Base-by-base conservation (phyloP, 805 yeast genomes). In the Monosporozyma aquatica region DNA sequence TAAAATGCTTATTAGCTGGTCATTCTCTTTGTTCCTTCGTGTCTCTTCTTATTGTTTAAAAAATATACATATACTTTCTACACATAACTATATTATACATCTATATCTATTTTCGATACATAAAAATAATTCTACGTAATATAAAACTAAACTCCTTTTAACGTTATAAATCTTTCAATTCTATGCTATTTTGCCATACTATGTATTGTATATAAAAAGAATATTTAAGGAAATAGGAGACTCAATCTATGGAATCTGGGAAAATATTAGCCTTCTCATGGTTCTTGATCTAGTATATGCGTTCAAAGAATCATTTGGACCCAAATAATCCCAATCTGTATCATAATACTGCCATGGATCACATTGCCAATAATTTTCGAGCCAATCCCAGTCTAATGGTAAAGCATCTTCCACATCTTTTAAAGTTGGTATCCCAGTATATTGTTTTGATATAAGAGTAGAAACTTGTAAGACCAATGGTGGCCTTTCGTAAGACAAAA, bases 321-420 rank as follows among this genome's bases (percentile, higher is more conserved):
- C 65, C 9, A 48, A 43, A 9, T 29, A 26, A 10, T 38, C 32
- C 65, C 65, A 61, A 32, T 51, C 40, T 5, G 61, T 38, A 41
- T 58, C 58, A 6, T 42, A 47, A 43, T 53, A 59, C 7, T 29
- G 13, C 65, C 65, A 61, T 8, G 43, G 47, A 4, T 46, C 33
- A 6, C 43, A 50, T 13, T 41, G 37, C 65, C 65, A 61, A 18
- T 43, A 42, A 29, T 52, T 49, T 37, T 61, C 63, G 14, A 61
- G 43, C 61, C 59, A 56, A 15, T 44, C 36, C 63, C 61, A 59
- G 26, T 51, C 55, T 18, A 56, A 47, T 23, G 53, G 47, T 44
- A 51, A 44, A 0, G 60, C 55, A n/a, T 55, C 45, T 20, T 36
- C 33, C 20, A 38, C 22, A 14, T 26, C 35, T 6, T 34, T 18